Conservation (phyloP, 805 yeast genomes). For the Myxozyma geophila region DNA sequence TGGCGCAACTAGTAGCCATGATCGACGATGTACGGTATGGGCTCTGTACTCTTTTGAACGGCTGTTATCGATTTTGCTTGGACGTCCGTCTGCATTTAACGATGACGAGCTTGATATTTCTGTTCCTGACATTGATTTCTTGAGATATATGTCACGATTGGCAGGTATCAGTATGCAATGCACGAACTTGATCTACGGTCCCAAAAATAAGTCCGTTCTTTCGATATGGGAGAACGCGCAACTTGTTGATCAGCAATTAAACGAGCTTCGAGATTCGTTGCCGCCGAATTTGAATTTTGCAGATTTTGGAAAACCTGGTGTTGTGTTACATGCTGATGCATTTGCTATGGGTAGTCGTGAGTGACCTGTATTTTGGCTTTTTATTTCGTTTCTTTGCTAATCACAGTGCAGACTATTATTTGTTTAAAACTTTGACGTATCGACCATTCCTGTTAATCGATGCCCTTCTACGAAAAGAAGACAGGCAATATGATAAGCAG, state of each 20-base stretch:
- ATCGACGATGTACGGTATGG: constrained; percentile 28
- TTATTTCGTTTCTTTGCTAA: not conserved
- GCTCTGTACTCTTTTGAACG: constrained; percentile 31
- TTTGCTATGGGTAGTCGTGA: constrained; percentile 33
- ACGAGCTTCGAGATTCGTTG: constrained; percentile 10
- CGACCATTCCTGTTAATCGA: constrained; percentile 34
- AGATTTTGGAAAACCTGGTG: constrained; percentile 33
- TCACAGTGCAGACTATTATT: constrained; percentile 21
- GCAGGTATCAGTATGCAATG: constrained; percentile 30
- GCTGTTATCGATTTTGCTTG: constrained; percentile 21
- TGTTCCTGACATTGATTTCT: constrained; percentile 27
- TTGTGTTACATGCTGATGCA: constrained; percentile 32
- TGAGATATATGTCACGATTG: constrained; percentile 31
- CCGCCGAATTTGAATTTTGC: constrained; percentile 30
- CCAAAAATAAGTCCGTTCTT: constrained; percentile 21
- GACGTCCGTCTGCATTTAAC: constrained; percentile 34
- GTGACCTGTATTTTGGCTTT: not conserved
- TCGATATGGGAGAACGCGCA: constrained; percentile 30
- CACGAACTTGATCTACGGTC: constrained; percentile 27
- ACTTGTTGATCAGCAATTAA: constrained; percentile 26
- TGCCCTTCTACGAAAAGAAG: constrained; percentile 23
- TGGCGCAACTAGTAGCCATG: constrained; percentile 16
- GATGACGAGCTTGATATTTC: constrained; percentile 28
- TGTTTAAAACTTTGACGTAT: constrained; percentile 34
- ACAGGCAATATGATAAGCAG: constrained; percentile 7